Evolutionary conservation across 1,284 basidiomycete genomes (phyloP).

Genomic region (Tilletiaria anomala): DNA sequence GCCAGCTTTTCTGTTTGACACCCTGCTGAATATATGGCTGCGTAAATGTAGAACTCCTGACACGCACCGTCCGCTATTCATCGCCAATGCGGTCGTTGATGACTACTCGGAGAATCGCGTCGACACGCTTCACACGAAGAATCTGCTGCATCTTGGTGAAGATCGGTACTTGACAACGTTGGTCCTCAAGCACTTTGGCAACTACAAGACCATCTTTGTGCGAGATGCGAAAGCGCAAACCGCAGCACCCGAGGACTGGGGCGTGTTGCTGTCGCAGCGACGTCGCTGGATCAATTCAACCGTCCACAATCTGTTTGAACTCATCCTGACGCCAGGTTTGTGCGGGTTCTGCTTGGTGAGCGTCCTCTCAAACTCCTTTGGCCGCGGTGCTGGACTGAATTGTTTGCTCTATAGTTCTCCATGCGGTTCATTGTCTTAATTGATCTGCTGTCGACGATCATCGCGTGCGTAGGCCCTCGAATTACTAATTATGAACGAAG

Average conservation of each 20-base stretch:
- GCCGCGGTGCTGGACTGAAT: background rate
- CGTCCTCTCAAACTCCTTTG: background rate
- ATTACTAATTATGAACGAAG: background rate
- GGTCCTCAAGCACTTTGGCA: conserved; percentile 54
- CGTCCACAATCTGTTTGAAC: conserved; percentile 85
- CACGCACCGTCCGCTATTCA: conserved; percentile 40
- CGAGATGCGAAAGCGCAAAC: conserved; percentile 68
- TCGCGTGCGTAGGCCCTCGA: conserved; percentile 43
- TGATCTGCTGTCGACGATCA: conserved; percentile 61
- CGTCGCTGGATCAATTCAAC: conserved; percentile 99
- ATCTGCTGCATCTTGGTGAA: conserved; percentile 87
- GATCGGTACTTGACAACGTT: conserved; percentile 95
- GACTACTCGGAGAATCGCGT: conserved; percentile 94
- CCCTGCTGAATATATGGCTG: background rate
- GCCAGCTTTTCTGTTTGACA: background rate
- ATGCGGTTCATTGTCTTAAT: conserved; percentile 98
- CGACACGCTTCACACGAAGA: conserved; percentile 79
- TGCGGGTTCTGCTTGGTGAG: conserved; percentile 64
- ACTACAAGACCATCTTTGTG: conserved; percentile 74
- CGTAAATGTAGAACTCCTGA: conserved; percentile 35
- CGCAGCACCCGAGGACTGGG: conserved; percentile 56
- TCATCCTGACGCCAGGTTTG: conserved; percentile 79
- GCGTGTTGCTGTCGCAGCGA: conserved; percentile 85
- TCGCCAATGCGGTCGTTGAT: conserved; percentile 68
- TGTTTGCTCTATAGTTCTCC: conserved; percentile 48